A percentile compares a stretch with the other conserved stretches of the same genome.
These are phyloP conservation scores for Gamsiella multidivaricata DNA, from an alignment of 192 early-diverging fungal species.

Conservation along the genomic window DNA sequence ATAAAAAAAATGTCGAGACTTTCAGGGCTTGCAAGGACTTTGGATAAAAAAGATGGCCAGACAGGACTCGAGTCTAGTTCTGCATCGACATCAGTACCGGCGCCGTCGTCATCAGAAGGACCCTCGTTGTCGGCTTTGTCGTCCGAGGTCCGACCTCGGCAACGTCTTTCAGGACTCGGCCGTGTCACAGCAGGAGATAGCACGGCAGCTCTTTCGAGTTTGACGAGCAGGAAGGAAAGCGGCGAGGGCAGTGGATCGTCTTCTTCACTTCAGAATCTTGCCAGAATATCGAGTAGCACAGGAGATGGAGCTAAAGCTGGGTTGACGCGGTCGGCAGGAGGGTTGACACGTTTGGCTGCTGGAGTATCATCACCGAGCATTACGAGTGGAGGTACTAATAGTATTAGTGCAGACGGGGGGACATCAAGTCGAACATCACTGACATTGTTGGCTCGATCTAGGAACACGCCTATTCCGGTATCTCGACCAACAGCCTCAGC, in stretches of 20 bases:
- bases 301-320: not conserved
- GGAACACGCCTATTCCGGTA: no score
- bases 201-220: not conserved
- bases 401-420: not conserved
- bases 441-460: not conserved
- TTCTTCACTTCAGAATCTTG: constrained; percentile 14
- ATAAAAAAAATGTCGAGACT: constrained; percentile 12
- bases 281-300: not conserved
- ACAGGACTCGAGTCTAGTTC: not conserved
- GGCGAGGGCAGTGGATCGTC: not conserved
- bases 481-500: not conserved
- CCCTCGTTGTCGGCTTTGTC: constrained; percentile 6
- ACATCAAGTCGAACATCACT: not conserved
- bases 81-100: not conserved
- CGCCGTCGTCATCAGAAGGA: not conserved
- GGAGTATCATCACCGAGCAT: not conserved
- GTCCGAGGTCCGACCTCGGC: constrained; percentile 1
- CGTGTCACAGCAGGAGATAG: not conserved
- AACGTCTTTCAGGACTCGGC: constrained; percentile 6
- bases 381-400: not conserved
- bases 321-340: constrained; percentile 3
- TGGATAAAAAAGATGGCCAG: not conserved
- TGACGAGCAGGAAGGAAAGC: not conserved
- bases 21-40: constrained; percentile 6
- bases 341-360: constrained; percentile 7